phyloP scores from a whole-genome alignment of 2,329 filamentous ascomycete species.

The Aureobasidium sp. region DNA sequence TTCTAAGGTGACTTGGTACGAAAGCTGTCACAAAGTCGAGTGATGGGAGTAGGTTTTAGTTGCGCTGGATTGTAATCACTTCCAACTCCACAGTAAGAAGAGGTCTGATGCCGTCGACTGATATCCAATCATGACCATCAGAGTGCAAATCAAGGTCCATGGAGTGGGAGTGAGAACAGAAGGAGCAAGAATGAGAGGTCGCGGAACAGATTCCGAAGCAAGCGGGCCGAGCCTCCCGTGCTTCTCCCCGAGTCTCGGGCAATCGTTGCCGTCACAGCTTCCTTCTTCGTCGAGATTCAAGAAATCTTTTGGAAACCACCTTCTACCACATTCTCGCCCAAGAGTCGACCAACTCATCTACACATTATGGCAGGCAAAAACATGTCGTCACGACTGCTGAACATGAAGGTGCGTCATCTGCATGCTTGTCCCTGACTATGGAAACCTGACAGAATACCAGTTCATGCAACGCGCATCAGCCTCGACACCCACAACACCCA shows the following conservation, averaged over 20 bases:
- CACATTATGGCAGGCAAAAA: constrained; percentile 4
- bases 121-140: not conserved
- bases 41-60: not conserved
- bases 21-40: not conserved
- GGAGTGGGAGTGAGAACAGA: not conserved
- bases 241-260: not conserved
- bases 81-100: not conserved
- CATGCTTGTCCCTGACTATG: not conserved
- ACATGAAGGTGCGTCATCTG: constrained; percentile 7
- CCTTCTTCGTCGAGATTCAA: not conserved
- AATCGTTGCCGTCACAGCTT: not conserved
- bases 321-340: no score
- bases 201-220: not conserved
- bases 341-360: no score
- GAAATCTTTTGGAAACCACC: not conserved
- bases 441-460: not conserved
- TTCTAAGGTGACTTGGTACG: not conserved
- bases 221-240: not conserved
- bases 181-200: not conserved
- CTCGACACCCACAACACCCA: not conserved
- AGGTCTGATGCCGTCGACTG: no score
- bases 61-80: not conserved
- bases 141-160: not conserved
- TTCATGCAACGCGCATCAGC: constrained; percentile 14
- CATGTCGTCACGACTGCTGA: constrained; percentile 12